Evolutionary conservation across 2,329 filamentous ascomycete species (phyloP).

Genomic region (Cercospora canescens): DNA sequence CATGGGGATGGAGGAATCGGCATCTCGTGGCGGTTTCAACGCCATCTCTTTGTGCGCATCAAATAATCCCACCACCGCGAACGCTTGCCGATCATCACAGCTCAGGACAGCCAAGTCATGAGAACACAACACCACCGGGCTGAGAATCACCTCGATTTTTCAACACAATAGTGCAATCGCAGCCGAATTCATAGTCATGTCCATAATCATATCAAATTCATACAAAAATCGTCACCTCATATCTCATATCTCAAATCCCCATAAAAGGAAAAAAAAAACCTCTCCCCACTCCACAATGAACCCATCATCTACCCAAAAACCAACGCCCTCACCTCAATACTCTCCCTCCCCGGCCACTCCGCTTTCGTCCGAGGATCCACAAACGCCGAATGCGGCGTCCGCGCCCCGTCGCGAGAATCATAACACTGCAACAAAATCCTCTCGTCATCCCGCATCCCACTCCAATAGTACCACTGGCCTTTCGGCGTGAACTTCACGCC

Average conservation of each 20-base stretch:
- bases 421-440: constrained; percentile 54
- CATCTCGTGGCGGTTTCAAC: background rate
- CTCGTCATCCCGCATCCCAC: constrained; percentile 68
- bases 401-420: constrained; percentile 42
- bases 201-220: no score
- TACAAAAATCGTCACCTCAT: no score
- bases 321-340: constrained; percentile 84
- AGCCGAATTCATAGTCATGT: no score
- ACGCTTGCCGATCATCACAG: background rate
- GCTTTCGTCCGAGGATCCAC: constrained; percentile 70
- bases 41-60: background rate
- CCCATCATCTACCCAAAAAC: constrained; percentile 59
- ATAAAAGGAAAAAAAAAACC: no score
- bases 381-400: constrained; percentile 74
- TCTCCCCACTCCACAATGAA: background rate
- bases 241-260: no score
- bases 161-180: no score
- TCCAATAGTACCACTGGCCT: constrained; percentile 79
- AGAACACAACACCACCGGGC: no score
- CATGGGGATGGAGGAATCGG: background rate
- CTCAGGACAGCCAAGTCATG: background rate
- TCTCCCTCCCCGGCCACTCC: constrained; percentile 67
- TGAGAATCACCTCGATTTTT: no score
- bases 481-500: constrained; percentile 60
- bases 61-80: background rate